These are phyloP conservation scores for Leucosporidium yakuticum DNA, from an alignment of 768 basidiomycete genomes.

Conservation along the genomic window DNA sequence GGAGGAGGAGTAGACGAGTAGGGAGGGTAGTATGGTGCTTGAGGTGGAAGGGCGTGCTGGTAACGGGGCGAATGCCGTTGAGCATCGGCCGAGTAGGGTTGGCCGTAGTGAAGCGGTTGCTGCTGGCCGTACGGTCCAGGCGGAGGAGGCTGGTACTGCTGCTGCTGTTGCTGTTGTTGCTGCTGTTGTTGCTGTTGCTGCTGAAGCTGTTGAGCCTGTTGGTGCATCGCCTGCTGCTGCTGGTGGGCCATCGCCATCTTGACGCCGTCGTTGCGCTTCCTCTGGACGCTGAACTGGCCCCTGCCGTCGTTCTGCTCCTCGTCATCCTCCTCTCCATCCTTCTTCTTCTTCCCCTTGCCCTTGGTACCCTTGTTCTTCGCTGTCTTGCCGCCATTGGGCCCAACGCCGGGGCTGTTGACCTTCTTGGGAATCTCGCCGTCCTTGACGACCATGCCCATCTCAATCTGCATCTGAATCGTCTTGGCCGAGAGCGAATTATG, in stretches of 20 bases:
- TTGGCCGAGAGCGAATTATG: slow-evolving; percentile 69
- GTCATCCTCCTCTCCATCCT: not conserved
- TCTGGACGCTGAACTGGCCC: not conserved
- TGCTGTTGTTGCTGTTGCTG: not conserved
- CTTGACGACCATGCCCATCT: slow-evolving; percentile 27
- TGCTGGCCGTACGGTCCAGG: not conserved
- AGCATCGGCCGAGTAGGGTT: not conserved
- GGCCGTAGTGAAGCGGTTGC: not conserved
- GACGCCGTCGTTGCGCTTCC: not conserved
- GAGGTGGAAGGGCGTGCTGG: not conserved
- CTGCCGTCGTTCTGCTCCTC: not conserved
- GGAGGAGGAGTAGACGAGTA: not conserved
- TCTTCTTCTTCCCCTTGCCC: slow-evolving; percentile 2
- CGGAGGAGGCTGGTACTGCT: not conserved
- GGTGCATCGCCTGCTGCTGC: not conserved
- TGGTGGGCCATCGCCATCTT: not conserved
- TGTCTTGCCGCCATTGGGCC: not conserved
- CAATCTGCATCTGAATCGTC: slow-evolving; percentile 31
- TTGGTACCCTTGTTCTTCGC: not conserved
- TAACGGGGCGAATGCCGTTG: not conserved
- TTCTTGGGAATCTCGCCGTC: slow-evolving; percentile 11
- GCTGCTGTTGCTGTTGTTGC: not conserved
- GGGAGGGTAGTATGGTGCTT: not conserved
- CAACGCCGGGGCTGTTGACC: not conserved
- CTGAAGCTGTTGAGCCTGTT: not conserved